Evolutionary conservation across 1,139 yeast genomes (phyloP).

Genomic region (Casaregolazyma suthepensis): DNA sequence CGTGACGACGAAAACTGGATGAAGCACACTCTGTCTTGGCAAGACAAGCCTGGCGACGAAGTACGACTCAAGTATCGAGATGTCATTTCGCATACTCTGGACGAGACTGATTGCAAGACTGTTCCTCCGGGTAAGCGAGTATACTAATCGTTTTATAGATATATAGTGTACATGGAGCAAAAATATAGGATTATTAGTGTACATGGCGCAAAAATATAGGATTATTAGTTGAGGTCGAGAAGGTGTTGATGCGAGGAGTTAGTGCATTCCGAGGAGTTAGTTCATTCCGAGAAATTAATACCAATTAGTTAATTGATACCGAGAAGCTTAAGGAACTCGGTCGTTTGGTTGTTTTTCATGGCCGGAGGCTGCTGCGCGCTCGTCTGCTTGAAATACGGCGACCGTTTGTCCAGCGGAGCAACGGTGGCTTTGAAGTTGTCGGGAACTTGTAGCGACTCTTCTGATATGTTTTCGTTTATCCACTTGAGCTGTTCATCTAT

Average conservation of each 20-base stretch:
- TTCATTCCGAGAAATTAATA: no score
- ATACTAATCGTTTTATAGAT: slow-evolving; percentile 49
- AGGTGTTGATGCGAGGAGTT: no score
- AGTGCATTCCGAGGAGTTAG: no score
- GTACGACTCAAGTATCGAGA: slow-evolving; percentile 80
- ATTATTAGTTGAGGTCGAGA: neutral
- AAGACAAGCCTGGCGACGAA: slow-evolving; percentile 60
- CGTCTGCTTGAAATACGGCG: neutral
- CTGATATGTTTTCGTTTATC: slow-evolving; percentile 28
- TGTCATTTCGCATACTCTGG: slow-evolving; percentile 78
- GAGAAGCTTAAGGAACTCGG: slow-evolving; percentile 20
- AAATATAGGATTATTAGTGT: neutral
- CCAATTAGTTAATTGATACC: neutral
- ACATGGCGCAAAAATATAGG: no score
- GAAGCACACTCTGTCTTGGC: slow-evolving; percentile 97
- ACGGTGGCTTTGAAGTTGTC: slow-evolving; percentile 15
- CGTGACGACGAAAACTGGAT: slow-evolving; percentile 97
- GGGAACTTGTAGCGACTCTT: slow-evolving; percentile 15
- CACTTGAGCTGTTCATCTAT: slow-evolving; percentile 24
- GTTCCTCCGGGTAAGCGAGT: slow-evolving; percentile 98
- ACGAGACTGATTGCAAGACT: slow-evolving; percentile 86
- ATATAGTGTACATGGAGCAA: slow-evolving; percentile 1
- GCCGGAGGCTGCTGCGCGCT: slow-evolving; percentile 15
- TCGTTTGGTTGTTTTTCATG: slow-evolving; percentile 24
- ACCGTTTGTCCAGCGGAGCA: slow-evolving; percentile 3